Evolutionary conservation across 176 grass and related monocot genomes (phyloP).

Genomic region (Oryza meyeriana): DNA sequence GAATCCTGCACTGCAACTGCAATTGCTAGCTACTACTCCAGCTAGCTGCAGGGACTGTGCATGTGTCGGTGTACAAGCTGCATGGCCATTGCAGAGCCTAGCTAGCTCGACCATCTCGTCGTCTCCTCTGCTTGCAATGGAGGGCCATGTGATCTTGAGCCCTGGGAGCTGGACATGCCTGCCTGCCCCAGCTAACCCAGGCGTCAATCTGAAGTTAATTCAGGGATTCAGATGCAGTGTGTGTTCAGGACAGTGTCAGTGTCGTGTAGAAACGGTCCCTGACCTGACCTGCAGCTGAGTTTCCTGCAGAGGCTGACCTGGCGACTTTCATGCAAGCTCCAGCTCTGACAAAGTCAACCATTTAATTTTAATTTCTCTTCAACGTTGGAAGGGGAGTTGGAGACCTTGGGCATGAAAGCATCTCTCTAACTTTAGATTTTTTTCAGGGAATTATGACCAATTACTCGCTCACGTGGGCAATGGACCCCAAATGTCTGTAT

Average conservation of each 20-base stretch:
- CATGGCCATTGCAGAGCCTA: neutral
- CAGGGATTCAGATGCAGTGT: neutral
- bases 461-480: neutral
- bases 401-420: neutral
- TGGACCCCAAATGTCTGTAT: neutral
- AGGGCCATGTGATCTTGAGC: neutral
- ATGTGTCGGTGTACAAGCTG: too few relatives aligned
- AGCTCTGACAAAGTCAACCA: neutral
- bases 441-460: neutral
- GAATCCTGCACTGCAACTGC: neutral
- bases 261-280: neutral
- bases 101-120: neutral
- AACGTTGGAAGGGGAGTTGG: neutral
- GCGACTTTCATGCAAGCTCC: neutral
- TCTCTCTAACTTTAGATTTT: neutral
- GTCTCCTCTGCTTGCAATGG: neutral
- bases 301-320: too few relatives aligned
- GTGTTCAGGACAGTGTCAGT: neutral
- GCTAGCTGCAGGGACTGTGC: neutral
- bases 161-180: neutral
- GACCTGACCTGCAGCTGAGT: neutral
- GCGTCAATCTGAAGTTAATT: conserved; percentile 4
- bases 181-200: too few relatives aligned
- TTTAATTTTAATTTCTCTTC: neutral
- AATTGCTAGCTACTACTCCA: neutral